Evolutionary conservation across 768 basidiomycete genomes (phyloP), one percentile per base, ranked within the genome.

Genomic region (Mrakia blollopis): DNA sequence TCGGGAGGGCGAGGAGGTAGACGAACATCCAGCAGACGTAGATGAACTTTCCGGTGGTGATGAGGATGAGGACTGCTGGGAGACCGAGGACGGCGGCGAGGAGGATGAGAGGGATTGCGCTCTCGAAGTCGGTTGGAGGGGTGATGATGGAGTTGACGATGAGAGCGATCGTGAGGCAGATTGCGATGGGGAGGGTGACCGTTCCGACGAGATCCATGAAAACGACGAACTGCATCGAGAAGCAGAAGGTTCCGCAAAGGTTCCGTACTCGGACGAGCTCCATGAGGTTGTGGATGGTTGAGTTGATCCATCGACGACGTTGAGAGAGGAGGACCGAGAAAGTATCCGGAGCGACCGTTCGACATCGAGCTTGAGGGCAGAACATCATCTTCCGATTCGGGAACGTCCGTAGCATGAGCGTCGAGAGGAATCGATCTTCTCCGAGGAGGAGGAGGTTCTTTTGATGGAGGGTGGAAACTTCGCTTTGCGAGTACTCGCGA

Each of bases 331-430:
- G 88, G 37, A 98, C 88, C 35, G 88, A 86, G 85, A 99, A 98
- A 0, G 94, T 94, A 82, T 99, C 96, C 9, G 97, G 97, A 30
- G 93, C 97, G 81, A 99, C 89, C 35, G 97, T 99, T 78, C 94
- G 87, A 82, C 97, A 99, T 80, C 89, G 88, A 18, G 97, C 97
- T 84, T 98, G 94, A 0, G 96, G 96, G 75, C 97, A 87, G 85
- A 98, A 99, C 91, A 98, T 94, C 93, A 98, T 99, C 86, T 99
- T 99, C 79, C 97, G 88, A 82, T 96, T 94, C 23, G 97, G 97
- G 87, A 99, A 99, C 3, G 96, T 94, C 47, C 97, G 91, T 32
- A 99, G 86, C 80, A 99, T 90, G 81, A 94, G 92, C 16, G 97
- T 99, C 25, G 97, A 97, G 62, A 99, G 85, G 87, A 99, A 99